Evolutionary conservation across 345 rosid genomes (phyloP).

Genomic region (Camelina laxa): DNA sequence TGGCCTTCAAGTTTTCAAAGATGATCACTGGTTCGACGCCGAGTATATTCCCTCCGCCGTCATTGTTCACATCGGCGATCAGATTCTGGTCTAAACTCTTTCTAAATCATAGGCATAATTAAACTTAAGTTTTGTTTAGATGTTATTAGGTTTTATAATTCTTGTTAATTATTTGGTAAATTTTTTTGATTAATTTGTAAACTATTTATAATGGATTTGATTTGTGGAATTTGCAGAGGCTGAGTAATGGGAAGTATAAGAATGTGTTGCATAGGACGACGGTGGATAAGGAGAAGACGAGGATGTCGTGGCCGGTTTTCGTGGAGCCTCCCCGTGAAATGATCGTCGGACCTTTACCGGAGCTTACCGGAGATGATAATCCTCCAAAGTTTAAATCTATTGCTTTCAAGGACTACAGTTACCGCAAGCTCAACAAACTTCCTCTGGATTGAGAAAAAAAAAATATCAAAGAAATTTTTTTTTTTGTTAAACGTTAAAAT

Average conservation of each 20-base stretch:
- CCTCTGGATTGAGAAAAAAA: conserved; percentile 46
- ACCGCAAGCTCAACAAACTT: conserved; percentile 82
- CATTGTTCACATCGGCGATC: conserved; percentile 84
- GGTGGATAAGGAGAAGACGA: conserved; percentile 65
- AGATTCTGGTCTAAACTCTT: conserved; percentile 57
- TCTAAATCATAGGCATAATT: too few species aligned
- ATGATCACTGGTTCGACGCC: conserved; percentile 71
- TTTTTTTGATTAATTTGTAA: not conserved
- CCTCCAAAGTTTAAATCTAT: conserved; percentile 66
- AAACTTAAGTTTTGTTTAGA: not conserved
- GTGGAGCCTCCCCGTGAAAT: conserved; percentile 74
- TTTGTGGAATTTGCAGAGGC: conserved; percentile 50
- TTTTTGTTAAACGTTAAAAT: not conserved
- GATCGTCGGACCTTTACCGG: conserved; percentile 68
- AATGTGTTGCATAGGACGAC: conserved; percentile 73
- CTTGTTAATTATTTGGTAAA: too few species aligned
- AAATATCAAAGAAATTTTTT: not conserved
- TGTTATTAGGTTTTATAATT: not conserved
- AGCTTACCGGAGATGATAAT: conserved; percentile 49
- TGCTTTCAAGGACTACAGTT: conserved; percentile 68
- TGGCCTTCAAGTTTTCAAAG: conserved; percentile 80
- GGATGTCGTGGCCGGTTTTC: conserved; percentile 99
- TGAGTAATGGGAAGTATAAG: conserved; percentile 79
- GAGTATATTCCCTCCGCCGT: conserved; percentile 75
- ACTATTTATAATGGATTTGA: not conserved